Evolutionary conservation across 768 basidiomycete genomes (phyloP).

Genomic region (Hericium alpestre): DNA sequence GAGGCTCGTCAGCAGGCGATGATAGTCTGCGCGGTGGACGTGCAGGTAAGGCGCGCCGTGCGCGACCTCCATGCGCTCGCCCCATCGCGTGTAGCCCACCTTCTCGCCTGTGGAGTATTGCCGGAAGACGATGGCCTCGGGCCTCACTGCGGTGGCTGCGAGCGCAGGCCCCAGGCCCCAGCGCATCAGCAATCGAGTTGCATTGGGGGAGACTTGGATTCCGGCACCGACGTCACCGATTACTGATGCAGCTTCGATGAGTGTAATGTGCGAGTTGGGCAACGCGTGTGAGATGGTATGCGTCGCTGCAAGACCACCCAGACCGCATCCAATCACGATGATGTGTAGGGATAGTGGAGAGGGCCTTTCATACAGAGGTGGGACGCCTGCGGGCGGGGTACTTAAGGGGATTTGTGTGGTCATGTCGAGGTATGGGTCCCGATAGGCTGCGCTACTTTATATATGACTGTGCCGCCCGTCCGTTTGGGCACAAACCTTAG

Average conservation of each 20-base stretch:
- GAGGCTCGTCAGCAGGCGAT: constrained; percentile 28
- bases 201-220: constrained; percentile 33
- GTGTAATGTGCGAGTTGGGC: constrained; percentile 23
- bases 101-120: constrained; percentile 26
- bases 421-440: too few species aligned
- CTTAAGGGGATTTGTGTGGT: too few species aligned
- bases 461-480: too few species aligned
- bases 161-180: constrained; percentile 28
- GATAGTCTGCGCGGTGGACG: constrained; percentile 34
- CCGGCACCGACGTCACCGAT: constrained; percentile 34
- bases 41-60: constrained; percentile 33
- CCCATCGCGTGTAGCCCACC: constrained; percentile 29
- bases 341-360: constrained; percentile 24
- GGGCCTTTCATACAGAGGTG: constrained; percentile 20
- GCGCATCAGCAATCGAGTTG: constrained; percentile 25
- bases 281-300: constrained; percentile 29
- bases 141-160: constrained; percentile 23
- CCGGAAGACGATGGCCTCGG: constrained; percentile 28
- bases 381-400: background rate
- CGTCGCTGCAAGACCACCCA: constrained; percentile 31
- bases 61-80: constrained; percentile 17
- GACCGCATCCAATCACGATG: constrained; percentile 31
- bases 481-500: too few species aligned
- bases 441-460: too few species aligned
- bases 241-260: constrained; percentile 27